These are phyloP conservation scores for Phytophthora tentaculata DNA, from an alignment of 352 stramenopile species.

Conservation along the genomic window DNA sequence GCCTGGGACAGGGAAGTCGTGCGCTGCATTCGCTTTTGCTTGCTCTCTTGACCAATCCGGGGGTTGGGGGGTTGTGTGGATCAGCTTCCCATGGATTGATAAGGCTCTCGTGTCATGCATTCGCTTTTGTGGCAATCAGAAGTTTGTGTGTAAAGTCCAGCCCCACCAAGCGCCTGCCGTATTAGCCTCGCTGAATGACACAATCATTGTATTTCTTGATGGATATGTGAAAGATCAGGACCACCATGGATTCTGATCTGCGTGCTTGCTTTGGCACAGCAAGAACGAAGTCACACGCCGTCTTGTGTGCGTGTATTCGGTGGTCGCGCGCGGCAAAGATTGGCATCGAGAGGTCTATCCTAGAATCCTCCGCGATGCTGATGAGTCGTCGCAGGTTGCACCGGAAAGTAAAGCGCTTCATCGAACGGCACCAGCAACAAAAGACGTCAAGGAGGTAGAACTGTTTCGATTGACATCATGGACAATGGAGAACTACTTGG, in stretches of 20 bases:
- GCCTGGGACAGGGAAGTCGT: neutral
- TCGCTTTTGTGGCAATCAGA: neutral
- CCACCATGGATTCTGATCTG: neutral
- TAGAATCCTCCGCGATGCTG: neutral
- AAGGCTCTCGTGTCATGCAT: neutral
- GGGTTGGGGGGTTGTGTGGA: neutral
- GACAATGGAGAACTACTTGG: neutral
- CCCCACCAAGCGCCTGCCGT: neutral
- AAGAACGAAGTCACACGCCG: neutral
- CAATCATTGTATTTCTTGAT: neutral
- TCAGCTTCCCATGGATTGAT: neutral
- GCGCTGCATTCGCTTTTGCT: neutral
- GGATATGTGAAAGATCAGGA: neutral
- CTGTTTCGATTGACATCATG: neutral
- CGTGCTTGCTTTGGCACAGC: neutral
- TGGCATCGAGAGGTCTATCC: neutral
- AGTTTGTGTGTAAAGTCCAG: neutral
- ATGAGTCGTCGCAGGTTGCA: neutral
- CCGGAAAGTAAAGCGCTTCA: neutral
- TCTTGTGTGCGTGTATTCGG: slow-evolving; percentile 1
- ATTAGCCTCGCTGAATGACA: neutral
- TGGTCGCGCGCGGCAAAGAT: neutral
- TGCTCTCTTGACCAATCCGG: neutral
- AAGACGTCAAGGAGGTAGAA: neutral
- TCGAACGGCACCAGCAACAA: neutral